Conservation (phyloP, 139 green algal genomes). For the Closterium sp. region DNA sequence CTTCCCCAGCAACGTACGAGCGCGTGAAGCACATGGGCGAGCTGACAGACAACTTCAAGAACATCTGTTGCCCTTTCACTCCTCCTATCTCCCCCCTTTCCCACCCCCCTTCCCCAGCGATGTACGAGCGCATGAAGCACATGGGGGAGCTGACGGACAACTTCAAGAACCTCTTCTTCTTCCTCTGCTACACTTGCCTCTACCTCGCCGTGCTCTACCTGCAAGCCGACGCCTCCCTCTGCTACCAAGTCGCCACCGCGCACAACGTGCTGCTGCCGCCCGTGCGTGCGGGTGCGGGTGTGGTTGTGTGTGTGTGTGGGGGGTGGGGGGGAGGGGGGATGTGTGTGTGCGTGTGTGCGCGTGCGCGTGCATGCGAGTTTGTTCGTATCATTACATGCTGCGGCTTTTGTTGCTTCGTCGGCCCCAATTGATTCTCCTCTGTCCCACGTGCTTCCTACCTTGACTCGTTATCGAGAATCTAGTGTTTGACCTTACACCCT, state of each 20-base stretch:
- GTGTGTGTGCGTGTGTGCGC: neutral
- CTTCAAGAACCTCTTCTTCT: constrained; percentile 70
- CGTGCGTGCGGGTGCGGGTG: neutral
- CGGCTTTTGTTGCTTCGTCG: too few species aligned
- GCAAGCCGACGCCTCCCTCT: constrained; percentile 56
- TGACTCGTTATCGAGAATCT: too few species aligned
- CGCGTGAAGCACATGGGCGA: neutral
- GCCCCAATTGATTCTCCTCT: too few species aligned
- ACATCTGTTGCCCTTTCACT: neutral
- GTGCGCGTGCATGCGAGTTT: neutral
- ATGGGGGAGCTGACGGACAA: constrained; percentile 56
- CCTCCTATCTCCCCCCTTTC: neutral
- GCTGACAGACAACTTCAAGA: neutral
- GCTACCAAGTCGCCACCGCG: constrained; percentile 62
- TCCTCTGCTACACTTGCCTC: constrained; percentile 70
- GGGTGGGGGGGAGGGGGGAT: neutral
- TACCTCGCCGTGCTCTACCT: constrained; percentile 71
- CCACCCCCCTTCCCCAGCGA: neutral
- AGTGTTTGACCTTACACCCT: neutral
- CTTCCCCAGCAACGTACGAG: neutral
- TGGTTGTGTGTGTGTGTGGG: neutral
- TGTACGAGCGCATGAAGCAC: constrained; percentile 20
- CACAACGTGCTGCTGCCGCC: constrained; percentile 21
- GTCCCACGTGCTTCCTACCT: too few species aligned
- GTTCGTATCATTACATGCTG: neutral